Conservation (phyloP, 2,329 filamentous ascomycete species). For the Diaporthe aspalathi region DNA sequence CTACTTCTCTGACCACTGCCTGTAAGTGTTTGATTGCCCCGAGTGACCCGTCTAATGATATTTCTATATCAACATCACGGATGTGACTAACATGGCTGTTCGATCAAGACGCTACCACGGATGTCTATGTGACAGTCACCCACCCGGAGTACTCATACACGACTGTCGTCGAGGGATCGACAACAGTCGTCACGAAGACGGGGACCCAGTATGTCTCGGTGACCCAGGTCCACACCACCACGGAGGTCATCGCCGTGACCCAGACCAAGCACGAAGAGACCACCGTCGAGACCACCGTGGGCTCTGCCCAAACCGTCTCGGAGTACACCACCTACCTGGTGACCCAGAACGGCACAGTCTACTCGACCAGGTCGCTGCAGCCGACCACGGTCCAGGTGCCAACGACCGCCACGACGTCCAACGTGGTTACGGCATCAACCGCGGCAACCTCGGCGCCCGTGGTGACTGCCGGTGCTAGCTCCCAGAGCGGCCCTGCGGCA, state of each 20-base stretch:
- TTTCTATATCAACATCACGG: not conserved
- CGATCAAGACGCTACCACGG: constrained; percentile 47
- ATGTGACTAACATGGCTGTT: constrained; percentile 22
- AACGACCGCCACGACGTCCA: constrained; percentile 46
- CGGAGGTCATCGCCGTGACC: constrained; percentile 55
- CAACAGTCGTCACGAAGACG: constrained; percentile 56
- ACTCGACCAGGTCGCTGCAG: constrained; percentile 42
- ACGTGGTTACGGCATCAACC: constrained; percentile 42
- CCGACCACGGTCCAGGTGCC: constrained; percentile 48
- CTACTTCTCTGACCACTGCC: constrained; percentile 49
- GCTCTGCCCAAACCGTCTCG: constrained; percentile 49
- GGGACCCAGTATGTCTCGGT: constrained; percentile 54
- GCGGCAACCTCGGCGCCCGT: constrained; percentile 41
- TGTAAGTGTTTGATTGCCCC: constrained; percentile 3
- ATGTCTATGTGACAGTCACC: constrained; percentile 54
- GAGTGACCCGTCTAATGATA: not conserved
- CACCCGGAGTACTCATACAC: constrained; percentile 55
- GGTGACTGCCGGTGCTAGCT: constrained; percentile 47
- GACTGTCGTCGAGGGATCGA: constrained; percentile 56
- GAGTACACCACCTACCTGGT: constrained; percentile 50
- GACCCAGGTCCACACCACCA: constrained; percentile 47
- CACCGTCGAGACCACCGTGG: constrained; percentile 54
- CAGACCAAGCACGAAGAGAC: constrained; percentile 52
- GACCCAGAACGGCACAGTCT: constrained; percentile 46
- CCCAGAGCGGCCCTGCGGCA: constrained; percentile 49